These are phyloP conservation scores for Athelia psychrophila DNA, from an alignment of 1,284 basidiomycete species.

Conservation along the genomic window DNA sequence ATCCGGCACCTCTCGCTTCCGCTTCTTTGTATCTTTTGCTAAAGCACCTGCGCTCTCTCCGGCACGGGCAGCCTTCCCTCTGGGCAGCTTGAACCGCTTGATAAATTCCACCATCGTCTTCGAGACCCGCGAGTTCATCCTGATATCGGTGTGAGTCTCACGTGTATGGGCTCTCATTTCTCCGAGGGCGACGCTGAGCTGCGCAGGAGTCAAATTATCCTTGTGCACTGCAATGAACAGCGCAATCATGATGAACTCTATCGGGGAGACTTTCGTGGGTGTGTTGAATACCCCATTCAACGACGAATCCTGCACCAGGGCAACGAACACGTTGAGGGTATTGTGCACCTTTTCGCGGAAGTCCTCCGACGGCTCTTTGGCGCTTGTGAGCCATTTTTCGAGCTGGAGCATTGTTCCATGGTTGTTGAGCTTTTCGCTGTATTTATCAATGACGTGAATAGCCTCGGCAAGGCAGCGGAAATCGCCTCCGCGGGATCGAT, in stretches of 20 bases:
- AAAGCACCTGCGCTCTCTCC: neutral
- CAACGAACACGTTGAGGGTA: slow-evolving; percentile 43
- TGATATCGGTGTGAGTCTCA: slow-evolving; percentile 43
- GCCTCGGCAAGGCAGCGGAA: slow-evolving; percentile 59
- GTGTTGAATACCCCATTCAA: slow-evolving; percentile 31
- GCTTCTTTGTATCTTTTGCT: neutral
- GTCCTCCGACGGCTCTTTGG: slow-evolving; percentile 24
- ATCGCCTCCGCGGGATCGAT: slow-evolving; percentile 55
- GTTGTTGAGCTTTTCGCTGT: slow-evolving; percentile 26
- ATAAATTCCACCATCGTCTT: slow-evolving; percentile 49
- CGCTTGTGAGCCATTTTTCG: slow-evolving; percentile 51
- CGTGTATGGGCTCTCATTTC: slow-evolving; percentile 52
- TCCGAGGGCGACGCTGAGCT: slow-evolving; percentile 42
- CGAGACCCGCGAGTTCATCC: slow-evolving; percentile 48
- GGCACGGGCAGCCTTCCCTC: neutral
- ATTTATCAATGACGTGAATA: slow-evolving; percentile 48
- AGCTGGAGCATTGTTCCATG: slow-evolving; percentile 37
- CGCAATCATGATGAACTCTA: slow-evolving; percentile 57
- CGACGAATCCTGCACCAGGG: slow-evolving; percentile 31
- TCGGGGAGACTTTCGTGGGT: slow-evolving; percentile 50
- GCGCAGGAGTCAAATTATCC: slow-evolving; percentile 28
- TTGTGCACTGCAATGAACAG: slow-evolving; percentile 47
- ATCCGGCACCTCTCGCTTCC: neutral
- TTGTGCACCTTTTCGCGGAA: slow-evolving; percentile 34
- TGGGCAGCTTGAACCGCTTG: slow-evolving; percentile 8